Evolutionary conservation across 306 rosid species (phyloP), one percentile per base, ranked within the genome.

Genomic region (Vicia villosa): DNA sequence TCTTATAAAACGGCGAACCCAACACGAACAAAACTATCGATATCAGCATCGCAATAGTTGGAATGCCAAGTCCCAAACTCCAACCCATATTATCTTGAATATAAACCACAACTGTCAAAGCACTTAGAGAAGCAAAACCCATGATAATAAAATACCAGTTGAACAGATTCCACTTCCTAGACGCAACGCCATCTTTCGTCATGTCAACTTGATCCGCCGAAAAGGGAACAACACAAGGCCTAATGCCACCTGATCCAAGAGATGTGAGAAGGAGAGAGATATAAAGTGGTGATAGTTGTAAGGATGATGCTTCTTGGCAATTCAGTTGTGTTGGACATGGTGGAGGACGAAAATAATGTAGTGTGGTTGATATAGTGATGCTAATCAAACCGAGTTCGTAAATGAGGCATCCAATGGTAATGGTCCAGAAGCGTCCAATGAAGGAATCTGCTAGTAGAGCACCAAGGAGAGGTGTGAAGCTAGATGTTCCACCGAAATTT

Each of bases 41-140:
- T n/a, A 92, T 40, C 11, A 85, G 30, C 96, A 87, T 89, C 51
- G 84, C 89, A 14, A 86, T 38, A 63, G 87, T 74, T 2, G 97
- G 97, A 28, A 89, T 71, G 6, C 90, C 97, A 65, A 89, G 82
- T 4, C 97, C 97, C 89, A 83, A 87, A 0, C 89, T 92, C 96
- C 95, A 92, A 0, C 96, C 88, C 43, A 84, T 74, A 3, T 86
- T 82, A 42, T 92, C 97, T 79, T 92, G 96, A 41, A 89, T 73
- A 66, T 87, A 89, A 37, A 92, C 89, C 43, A 92, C 95, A 55
- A 87, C 63, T 1, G 90, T 89, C 37, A 89, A 72, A 34, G 96
- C 97, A 46, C 84, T 77, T 2, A 92, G 74, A 3, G 97, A 74
- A 11, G 97, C 96, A 37, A 89, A 40, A 0, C 83, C 87, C 92